Evolutionary conservation across 2,329 filamentous ascomycete species (phyloP).

Genomic region (Penicillium sp.): DNA sequence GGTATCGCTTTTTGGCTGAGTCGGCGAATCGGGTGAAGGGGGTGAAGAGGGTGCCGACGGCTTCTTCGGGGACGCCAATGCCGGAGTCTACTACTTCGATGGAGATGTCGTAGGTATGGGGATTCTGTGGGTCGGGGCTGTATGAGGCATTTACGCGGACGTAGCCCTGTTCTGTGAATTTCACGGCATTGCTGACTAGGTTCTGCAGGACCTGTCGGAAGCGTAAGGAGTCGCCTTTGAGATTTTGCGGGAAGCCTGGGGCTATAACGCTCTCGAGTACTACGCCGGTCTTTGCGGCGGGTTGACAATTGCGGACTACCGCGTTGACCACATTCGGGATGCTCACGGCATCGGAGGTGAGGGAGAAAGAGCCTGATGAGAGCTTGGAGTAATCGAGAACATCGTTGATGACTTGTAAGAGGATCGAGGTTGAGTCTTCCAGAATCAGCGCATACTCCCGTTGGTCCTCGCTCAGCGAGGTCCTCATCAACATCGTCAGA

Average conservation of each 20-base stretch:
- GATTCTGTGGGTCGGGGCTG: constrained; percentile 45
- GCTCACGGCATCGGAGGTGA: constrained; percentile 58
- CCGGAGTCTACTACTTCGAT: constrained; percentile 60
- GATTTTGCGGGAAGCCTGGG: constrained; percentile 53
- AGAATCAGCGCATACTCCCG: constrained; percentile 62
- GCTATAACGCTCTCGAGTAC: constrained; percentile 51
- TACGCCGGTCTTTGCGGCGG: constrained; percentile 52
- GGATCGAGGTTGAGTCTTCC: constrained; percentile 61
- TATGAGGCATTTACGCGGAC: constrained; percentile 52
- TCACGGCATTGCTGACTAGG: constrained; percentile 63
- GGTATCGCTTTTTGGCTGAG: constrained; percentile 57
- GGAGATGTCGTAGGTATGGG: constrained; percentile 49
- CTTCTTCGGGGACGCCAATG: constrained; percentile 55
- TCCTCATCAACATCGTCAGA: constrained; percentile 61
- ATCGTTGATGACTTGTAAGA: constrained; percentile 67
- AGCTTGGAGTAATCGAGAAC: constrained; percentile 70
- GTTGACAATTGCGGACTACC: constrained; percentile 56
- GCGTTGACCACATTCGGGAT: constrained; percentile 51
- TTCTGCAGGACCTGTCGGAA: constrained; percentile 68
- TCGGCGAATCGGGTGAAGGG: constrained; percentile 62
- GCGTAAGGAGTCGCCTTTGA: constrained; percentile 62
- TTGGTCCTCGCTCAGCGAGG: constrained; percentile 57
- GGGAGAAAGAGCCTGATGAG: constrained; percentile 62
- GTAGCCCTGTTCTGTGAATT: constrained; percentile 63
- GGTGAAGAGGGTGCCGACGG: constrained; percentile 56